Percentiles rank a stretch among this genome's conserved stretches.
These are phyloP conservation scores for Mucor velutinosus DNA, from an alignment of 371 early-diverging fungal species.

Conservation along the genomic window DNA sequence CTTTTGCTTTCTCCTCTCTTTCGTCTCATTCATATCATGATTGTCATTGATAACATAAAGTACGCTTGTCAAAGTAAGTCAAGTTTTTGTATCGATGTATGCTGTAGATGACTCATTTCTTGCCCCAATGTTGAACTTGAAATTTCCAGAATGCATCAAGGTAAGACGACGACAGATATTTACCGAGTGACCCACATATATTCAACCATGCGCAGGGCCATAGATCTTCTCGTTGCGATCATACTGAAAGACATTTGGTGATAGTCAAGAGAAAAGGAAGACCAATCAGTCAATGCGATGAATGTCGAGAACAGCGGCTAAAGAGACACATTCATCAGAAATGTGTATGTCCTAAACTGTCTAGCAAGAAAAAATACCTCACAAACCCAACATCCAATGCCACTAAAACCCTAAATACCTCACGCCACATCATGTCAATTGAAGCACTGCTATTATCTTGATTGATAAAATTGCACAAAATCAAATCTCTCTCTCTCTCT, in stretches of 20 bases:
- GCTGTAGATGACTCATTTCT: neutral
- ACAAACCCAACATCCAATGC: neutral
- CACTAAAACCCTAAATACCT: neutral
- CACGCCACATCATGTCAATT: constrained; percentile 23
- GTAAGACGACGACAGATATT: neutral
- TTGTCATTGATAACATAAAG: constrained; percentile 23
- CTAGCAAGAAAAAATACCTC: neutral
- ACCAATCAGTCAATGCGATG: constrained; percentile 25
- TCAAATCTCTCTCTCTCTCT: neutral
- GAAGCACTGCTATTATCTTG: constrained; percentile 15
- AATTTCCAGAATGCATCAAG: constrained; percentile 18
- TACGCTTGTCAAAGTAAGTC: constrained; percentile 28
- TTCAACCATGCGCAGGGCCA: constrained; percentile 15
- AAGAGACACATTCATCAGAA: constrained; percentile 22
- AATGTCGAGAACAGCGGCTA: constrained; percentile 20
- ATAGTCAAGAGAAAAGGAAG: constrained; percentile 23
- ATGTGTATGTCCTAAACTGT: constrained; percentile 12
- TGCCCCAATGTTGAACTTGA: neutral
- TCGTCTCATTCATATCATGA: constrained; percentile 1
- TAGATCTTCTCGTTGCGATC: constrained; percentile 25
- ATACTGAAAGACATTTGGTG: constrained; percentile 18
- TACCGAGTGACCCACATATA: neutral
- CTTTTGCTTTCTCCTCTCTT: neutral
- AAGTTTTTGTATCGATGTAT: neutral
- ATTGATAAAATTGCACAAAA: neutral